A percentile compares a stretch with the other conserved stretches of the same genome.
These are phyloP conservation scores for Chenopodium berlandieri DNA, from an alignment of 148 eudicot species.

Conservation along the genomic window DNA sequence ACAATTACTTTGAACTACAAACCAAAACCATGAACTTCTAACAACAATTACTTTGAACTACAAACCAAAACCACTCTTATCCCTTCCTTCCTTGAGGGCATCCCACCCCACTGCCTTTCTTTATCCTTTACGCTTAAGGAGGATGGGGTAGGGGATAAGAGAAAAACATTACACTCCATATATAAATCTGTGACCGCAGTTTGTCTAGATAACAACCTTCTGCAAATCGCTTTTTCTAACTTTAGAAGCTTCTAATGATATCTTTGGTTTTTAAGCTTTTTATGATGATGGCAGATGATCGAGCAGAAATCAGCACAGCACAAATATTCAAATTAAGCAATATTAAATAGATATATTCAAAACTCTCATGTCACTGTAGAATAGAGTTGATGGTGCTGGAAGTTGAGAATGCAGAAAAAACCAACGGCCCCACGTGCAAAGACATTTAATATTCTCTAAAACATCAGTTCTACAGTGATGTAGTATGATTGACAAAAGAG, in stretches of 20 bases:
- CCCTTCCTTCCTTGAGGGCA: not conserved
- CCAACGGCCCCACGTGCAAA: not conserved
- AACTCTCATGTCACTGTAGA: not conserved
- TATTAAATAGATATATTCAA: not conserved
- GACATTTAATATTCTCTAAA: not conserved
- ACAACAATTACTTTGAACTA: not conserved
- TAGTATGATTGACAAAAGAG: not conserved
- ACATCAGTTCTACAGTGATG: not conserved
- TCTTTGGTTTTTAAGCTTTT: not conserved
- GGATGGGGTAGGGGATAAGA: not conserved
- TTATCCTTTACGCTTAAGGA: not conserved
- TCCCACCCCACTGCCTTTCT: not conserved
- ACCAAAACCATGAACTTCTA: not conserved
- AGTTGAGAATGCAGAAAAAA: not conserved
- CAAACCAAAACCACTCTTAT: not conserved
- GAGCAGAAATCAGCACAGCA: not conserved
- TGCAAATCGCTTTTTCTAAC: not conserved
- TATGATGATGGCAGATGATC: not conserved
- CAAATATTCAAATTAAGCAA: not conserved
- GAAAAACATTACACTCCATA: not conserved
- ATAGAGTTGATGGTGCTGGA: not conserved
- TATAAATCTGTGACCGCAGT: not conserved
- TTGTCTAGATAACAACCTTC: not conserved
- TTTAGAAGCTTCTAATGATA: not conserved
- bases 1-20: not conserved